Evolutionary conservation across 2,329 filamentous ascomycete genomes (phyloP).

Genomic region (Fusarium robinianum): DNA sequence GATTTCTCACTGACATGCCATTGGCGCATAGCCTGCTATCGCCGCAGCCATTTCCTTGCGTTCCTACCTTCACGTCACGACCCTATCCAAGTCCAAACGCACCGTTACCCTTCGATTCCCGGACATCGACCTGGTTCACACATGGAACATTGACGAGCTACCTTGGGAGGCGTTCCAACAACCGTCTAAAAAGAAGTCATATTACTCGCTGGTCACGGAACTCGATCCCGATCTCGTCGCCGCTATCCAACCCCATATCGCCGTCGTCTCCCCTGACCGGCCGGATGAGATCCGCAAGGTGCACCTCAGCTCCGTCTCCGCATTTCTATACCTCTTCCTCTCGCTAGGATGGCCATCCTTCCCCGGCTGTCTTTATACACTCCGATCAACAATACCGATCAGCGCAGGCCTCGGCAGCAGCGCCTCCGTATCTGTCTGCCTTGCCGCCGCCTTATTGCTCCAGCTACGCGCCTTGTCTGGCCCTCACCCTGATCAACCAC

Average conservation of each 20-base stretch:
- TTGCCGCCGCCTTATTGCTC: conserved; percentile 80
- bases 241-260: conserved; percentile 79
- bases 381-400: conserved; percentile 93
- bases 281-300: conserved; percentile 78
- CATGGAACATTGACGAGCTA: conserved; percentile 90
- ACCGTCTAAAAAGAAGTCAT: conserved; percentile 87
- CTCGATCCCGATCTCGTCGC: conserved; percentile 82
- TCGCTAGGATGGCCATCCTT: conserved; percentile 81
- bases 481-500: conserved; percentile 88
- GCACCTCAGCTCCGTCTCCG: conserved; percentile 77
- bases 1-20: conserved; percentile 25
- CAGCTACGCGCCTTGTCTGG: conserved; percentile 88
- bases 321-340: conserved; percentile 92
- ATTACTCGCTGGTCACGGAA: conserved; percentile 84
- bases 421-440: conserved; percentile 89
- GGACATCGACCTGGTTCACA: conserved; percentile 86
- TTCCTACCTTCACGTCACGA: conserved; percentile 94
- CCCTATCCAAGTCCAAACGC: conserved; percentile 87
- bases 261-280: conserved; percentile 67
- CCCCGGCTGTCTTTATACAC: conserved; percentile 82
- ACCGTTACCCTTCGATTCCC: conserved; percentile 88
- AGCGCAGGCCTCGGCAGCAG: conserved; percentile 90
- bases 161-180: conserved; percentile 84
- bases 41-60: conserved; percentile 93
- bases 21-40: conserved; percentile 71